These are phyloP conservation scores for Ensete ventricosum DNA, from an alignment of 176 grass and related monocot genomes.

Conservation along the genomic window DNA sequence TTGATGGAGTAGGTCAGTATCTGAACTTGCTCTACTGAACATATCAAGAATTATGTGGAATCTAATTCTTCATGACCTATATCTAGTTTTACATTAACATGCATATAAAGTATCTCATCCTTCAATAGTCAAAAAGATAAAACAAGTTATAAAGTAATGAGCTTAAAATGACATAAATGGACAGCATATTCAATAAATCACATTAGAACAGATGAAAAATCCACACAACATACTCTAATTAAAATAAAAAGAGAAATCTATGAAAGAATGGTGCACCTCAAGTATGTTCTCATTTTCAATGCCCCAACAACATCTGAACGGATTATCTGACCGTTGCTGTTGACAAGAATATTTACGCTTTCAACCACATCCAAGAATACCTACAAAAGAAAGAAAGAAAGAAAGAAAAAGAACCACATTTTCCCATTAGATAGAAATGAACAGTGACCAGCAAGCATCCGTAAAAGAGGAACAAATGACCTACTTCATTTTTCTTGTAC, in stretches of 20 bases:
- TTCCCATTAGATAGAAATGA: not conserved
- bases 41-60: no score
- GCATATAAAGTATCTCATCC: no score
- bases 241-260: slow-evolving; percentile 15
- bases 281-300: slow-evolving; percentile 97
- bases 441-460: not conserved
- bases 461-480: not conserved
- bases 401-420: not conserved
- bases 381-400: slow-evolving; percentile 22
- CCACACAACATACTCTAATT: not conserved
- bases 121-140: no score
- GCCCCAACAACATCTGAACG: slow-evolving; percentile 96
- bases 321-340: slow-evolving; percentile 99
- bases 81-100: no score
- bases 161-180: no score
- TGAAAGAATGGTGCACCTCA: slow-evolving; percentile 45
- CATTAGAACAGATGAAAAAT: not conserved
- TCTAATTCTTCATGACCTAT: no score
- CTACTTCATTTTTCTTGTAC: slow-evolving; percentile 99
- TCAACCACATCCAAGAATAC: slow-evolving; percentile 98
- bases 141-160: no score
- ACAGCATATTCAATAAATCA: not conserved
- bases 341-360: slow-evolving; percentile 97
- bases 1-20: no score
- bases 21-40: no score